Evolutionary conservation across 805 yeast genomes (phyloP), one percentile per base, ranked within the genome.

Genomic region (Candida fluviatilis): DNA sequence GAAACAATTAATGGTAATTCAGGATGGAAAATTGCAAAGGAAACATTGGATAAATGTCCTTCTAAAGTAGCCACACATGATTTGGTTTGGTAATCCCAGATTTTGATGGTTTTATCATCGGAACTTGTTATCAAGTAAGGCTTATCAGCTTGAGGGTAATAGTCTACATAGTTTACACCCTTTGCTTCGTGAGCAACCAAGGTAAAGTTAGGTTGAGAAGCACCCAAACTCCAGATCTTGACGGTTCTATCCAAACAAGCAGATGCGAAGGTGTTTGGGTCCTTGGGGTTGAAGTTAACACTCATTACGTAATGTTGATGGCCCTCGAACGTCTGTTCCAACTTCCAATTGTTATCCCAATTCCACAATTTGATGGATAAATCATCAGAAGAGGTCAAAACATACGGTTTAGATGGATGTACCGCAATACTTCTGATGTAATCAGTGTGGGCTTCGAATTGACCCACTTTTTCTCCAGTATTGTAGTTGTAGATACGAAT

Each of bases 21-120:
- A n/a, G 96, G 96, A 62, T 93, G 99, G 82, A 90, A 93, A 25
- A 90, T 79, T 5, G 99, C 99, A 69, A 89, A 93, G 18, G 96
- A 88, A 31, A 93, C 99, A 60, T 93, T 93, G 32, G 95, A 78
- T 49, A 88, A 71, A 58, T 93, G 99, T 25, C 97, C 99, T 57
- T 84, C 95, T 51, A 93, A 72, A 18, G 95, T 84, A 8, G 98
- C 96, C 35, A 93, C 95, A 58, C 93, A 83, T 5, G 95, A 80
- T 69, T 93, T 93, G 31, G 97, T 88, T 73, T 93, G 99, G 57
- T 93, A 93, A 64, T 90, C 98, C 96, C 96, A 91, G 36, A 90
- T 73, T 54, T 85, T 85, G 47, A 89, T 80, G 2, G 96, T 82
- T 48, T 81, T 76, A 64, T 91, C 97, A 66, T 90, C 98, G 14